phyloP scores from a whole-genome alignment of 305 asterid species.

The Solanum hybrid region DNA sequence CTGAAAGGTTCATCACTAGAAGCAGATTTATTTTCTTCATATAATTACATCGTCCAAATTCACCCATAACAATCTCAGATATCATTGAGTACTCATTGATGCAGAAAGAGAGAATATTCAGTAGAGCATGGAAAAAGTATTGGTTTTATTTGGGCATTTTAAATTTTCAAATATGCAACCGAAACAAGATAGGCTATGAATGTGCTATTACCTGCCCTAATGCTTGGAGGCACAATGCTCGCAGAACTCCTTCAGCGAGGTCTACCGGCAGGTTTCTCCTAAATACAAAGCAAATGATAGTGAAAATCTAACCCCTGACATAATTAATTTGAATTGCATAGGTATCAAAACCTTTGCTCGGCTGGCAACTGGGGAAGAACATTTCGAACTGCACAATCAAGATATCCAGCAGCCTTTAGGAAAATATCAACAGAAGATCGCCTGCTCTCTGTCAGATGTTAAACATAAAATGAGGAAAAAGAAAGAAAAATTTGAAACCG shows the following conservation, averaged over 20 bases:
- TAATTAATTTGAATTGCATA: slow-evolving; percentile 8
- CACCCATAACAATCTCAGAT: neutral
- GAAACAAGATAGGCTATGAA: slow-evolving; percentile 8
- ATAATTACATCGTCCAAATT: neutral
- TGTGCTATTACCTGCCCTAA: slow-evolving; percentile 53
- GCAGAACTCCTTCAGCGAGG: slow-evolving; percentile 93
- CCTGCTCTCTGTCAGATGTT: slow-evolving; percentile 58
- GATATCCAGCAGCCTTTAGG: slow-evolving; percentile 97
- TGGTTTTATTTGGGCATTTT: neutral
- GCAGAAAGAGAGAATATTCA: neutral
- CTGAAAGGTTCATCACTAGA: neutral
- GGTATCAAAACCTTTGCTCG: slow-evolving; percentile 58
- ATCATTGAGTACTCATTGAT: neutral
- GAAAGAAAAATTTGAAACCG: slow-evolving; percentile 12
- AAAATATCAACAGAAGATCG: slow-evolving; percentile 85
- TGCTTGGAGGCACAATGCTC: slow-evolving; percentile 97
- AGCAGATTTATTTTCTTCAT: neutral
- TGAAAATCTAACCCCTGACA: neutral
- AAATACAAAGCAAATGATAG: slow-evolving; percentile 15
- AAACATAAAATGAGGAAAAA: slow-evolving; percentile 7
- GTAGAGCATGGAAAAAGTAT: neutral
- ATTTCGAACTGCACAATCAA: slow-evolving; percentile 90
- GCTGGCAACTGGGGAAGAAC: slow-evolving; percentile 83
- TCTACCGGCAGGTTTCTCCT: slow-evolving; percentile 95
- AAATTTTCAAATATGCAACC: neutral